phyloP scores from a whole-genome alignment of 2,329 filamentous ascomycete genomes.

The Xylaria sp. region DNA sequence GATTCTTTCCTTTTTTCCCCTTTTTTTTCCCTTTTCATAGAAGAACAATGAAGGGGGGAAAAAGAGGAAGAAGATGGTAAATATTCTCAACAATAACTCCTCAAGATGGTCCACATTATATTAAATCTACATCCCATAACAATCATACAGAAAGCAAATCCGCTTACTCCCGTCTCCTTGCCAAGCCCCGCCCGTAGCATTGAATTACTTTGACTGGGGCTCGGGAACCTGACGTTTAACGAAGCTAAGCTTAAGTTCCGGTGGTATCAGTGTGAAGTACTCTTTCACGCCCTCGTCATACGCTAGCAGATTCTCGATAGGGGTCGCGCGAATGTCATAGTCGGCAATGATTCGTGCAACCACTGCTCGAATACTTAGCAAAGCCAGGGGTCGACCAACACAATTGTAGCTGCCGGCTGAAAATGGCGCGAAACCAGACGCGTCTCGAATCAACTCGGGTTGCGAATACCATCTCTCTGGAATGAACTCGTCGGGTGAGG shows the following conservation, averaged over 20 bases:
- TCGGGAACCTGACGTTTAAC: neutral
- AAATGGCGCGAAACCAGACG: constrained; percentile 40
- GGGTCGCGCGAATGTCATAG: constrained; percentile 24
- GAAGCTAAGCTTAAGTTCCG: constrained; percentile 22
- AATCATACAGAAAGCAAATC: no score
- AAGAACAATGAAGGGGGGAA: no score
- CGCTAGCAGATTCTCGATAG: neutral
- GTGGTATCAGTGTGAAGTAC: constrained; percentile 17
- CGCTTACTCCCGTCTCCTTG: no score
- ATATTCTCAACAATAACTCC: no score
- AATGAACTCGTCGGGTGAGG: constrained; percentile 40
- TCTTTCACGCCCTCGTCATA: constrained; percentile 28
- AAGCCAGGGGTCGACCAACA: constrained; percentile 19
- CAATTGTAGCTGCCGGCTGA: constrained; percentile 22
- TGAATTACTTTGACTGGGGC: neutral
- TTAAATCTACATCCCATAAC: no score
- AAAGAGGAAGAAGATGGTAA: no score
- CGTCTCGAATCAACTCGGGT: constrained; percentile 40
- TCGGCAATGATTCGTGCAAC: constrained; percentile 27
- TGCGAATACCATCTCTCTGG: constrained; percentile 45
- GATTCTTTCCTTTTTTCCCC: no score
- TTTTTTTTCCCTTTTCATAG: no score
- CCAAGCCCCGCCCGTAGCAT: no score
- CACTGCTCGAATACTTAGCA: constrained; percentile 25
- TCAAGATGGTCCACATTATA: no score